Base-by-base conservation (phyloP, 164 flowering plant genomes). In the Protea cynaroides region DNA sequence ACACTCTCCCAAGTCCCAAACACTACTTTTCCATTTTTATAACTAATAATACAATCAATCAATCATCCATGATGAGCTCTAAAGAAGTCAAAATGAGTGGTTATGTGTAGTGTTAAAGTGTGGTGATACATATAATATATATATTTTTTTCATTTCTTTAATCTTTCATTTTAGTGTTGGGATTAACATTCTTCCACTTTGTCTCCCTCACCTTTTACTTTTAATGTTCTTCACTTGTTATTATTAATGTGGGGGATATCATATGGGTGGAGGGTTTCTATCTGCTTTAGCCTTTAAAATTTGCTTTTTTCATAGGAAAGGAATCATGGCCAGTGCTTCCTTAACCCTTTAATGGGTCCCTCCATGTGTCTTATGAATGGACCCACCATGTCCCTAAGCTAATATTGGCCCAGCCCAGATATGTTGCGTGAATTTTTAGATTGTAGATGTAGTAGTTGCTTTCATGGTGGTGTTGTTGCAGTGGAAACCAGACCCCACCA, bases 301-400 rank as follows among this genome's bases (percentile, higher is more conserved):
- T 80, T 78, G 78, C 83, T 83, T 82, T 83, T 80, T 23, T 74
- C 77, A 69, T 72, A 78, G 83, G 77, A 69, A 82, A 81, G 82
- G 83, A 84, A 84, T 75, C 55, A 55, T 74, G 34, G 70, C 65
- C 75, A 74, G 75, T 79, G 75, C 71, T 71, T 74, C 74, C 69
- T 70, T 59, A 72, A 76, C 68, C 69, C 66, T 65, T 71, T 72
- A 29, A 60, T 77, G 81, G 80, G 70, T 78, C 78, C 80, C 65
- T 25, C 1, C 63, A n/a, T 62, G 49, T 40, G 78, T 69, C 75
- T 75, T 68, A 77, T 74, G 80, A 62, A 64, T 53, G 2, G 79
- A 58, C 71, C 85, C 77, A 15, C 8, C 60, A 21, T 75, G 77
- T 76, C 79, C 59, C 73, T 61, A 67, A 63, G 25, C 75, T 57